Base-by-base conservation (phyloP, 441 rosid species). In the Erodium chrysanthum region DNA sequence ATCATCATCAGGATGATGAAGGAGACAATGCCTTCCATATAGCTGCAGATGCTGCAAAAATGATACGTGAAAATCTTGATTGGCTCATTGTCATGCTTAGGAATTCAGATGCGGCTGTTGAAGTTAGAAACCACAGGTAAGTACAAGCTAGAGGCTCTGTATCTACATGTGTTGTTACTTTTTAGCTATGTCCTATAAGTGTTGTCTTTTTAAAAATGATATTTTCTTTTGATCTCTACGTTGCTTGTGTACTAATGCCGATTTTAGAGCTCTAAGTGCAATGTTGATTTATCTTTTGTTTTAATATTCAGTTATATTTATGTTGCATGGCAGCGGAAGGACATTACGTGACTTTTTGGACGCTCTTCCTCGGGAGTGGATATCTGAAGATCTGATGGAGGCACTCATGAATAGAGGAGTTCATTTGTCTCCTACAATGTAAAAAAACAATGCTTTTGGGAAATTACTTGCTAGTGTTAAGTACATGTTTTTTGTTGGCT, bases 281-380 rank as follows among this genome's bases (percentile, higher is more conserved):
- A 42, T 54, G 58, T 54, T 42, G 64, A 25, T 29, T 68, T 63
- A 66, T 33, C 29, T 68, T 72, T 18, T 66, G 21, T 20, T 33
- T 18, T 68, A 48, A 71, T 50, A 2, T 66, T 75, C 37, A 70
- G 44, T 67, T 67, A 56, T 75, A 61, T 65, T 25, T 60, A 64
- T 72, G 42, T 66, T 80, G 69, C 66, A 64, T 63, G 75, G 68
- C 88, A 95, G 98, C 77, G 98, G 99, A 59, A 90, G 84, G 88
- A 95, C 93, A 60, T 77, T 90, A 66, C 93, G 98, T 64, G 98
- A 95, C 80, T 86, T 80, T 75, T 70, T 95, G 88, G 99, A 95
- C 85, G 85, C 90, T 76, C 93, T 95, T 81, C 96, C 97, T 35
- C 90, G 99, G 72, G 98, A 92, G 76, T 95, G 99, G 99, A 88